Evolutionary conservation across 1,139 yeast genomes (phyloP).

Genomic region (Komagataea norvegica): DNA sequence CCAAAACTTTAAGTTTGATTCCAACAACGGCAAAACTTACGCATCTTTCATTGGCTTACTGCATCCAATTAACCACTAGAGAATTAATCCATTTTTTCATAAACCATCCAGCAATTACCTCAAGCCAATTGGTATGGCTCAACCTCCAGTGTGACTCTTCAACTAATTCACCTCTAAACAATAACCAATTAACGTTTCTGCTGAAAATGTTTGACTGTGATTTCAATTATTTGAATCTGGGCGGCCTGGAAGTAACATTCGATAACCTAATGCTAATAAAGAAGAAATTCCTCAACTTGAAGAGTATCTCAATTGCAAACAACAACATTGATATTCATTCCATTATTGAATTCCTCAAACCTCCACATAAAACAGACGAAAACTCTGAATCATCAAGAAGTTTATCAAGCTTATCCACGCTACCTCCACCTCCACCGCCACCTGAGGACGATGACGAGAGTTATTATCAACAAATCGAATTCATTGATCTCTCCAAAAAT

Average conservation of each 20-base stretch:
- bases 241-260: slow-evolving; percentile 65
- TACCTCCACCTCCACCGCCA: slow-evolving; percentile 6
- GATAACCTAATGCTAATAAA: slow-evolving; percentile 53
- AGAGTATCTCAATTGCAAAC: slow-evolving; percentile 60
- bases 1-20: slow-evolving; percentile 38
- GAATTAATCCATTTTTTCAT: slow-evolving; percentile 69
- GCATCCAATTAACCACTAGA: slow-evolving; percentile 70
- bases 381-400: slow-evolving; percentile 24
- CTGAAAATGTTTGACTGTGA: slow-evolving; percentile 42
- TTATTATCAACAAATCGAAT: slow-evolving; percentile 34
- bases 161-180: slow-evolving; percentile 58
- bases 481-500: slow-evolving; percentile 50
- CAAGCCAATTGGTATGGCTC: slow-evolving; percentile 59
- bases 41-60: slow-evolving; percentile 74
- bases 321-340: slow-evolving; percentile 47
- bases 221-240: slow-evolving; percentile 53
- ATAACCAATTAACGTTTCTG: slow-evolving; percentile 53
- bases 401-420: slow-evolving; percentile 3
- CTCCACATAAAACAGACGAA: slow-evolving; percentile 16
- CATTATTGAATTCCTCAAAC: slow-evolving; percentile 44
- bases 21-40: slow-evolving; percentile 58
- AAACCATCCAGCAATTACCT: slow-evolving; percentile 63
- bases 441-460: slow-evolving; percentile 14
- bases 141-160: slow-evolving; percentile 71
- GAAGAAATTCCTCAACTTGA: slow-evolving; percentile 48